phyloP scores from a whole-genome alignment of 2,329 filamentous ascomycete genomes.

The Neophaeococcomyces mojaviensis region DNA sequence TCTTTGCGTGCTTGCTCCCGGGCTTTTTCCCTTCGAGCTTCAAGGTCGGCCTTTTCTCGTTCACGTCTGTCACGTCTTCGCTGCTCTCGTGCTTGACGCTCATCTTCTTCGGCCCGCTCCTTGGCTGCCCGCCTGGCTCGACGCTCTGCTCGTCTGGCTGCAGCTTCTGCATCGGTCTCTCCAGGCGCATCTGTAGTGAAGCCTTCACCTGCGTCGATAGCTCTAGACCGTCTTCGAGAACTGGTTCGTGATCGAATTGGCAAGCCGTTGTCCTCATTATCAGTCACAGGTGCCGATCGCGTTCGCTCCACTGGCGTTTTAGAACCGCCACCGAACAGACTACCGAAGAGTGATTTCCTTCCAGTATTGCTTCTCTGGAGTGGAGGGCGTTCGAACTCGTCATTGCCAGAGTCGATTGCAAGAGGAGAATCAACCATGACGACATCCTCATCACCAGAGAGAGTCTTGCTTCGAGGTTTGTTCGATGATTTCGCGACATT shows the following conservation, averaged over 20 bases:
- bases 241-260: conserved; percentile 27
- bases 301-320: conserved; percentile 27
- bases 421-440: conserved; percentile 47
- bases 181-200: conserved; percentile 39
- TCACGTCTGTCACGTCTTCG: conserved; percentile 39
- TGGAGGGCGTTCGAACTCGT: conserved; percentile 44
- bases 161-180: conserved; percentile 50
- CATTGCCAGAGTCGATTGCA: conserved; percentile 39
- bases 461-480: conserved; percentile 22
- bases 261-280: conserved; percentile 18
- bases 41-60: conserved; percentile 50
- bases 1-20: conserved; percentile 45
- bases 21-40: conserved; percentile 34
- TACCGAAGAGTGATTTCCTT: conserved; percentile 55
- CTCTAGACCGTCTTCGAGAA: conserved; percentile 35
- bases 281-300: conserved; percentile 23
- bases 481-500: conserved; percentile 11
- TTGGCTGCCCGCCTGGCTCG: conserved; percentile 45
- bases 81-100: conserved; percentile 28
- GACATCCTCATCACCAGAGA: conserved; percentile 40
- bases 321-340: conserved; percentile 55
- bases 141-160: conserved; percentile 57
- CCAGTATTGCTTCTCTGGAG: conserved; percentile 56
- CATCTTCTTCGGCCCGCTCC: conserved; percentile 33
- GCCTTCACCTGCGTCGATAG: conserved; percentile 42